Base-by-base conservation (phyloP, 441 rosid species). In the Biscutella laevigata region DNA sequence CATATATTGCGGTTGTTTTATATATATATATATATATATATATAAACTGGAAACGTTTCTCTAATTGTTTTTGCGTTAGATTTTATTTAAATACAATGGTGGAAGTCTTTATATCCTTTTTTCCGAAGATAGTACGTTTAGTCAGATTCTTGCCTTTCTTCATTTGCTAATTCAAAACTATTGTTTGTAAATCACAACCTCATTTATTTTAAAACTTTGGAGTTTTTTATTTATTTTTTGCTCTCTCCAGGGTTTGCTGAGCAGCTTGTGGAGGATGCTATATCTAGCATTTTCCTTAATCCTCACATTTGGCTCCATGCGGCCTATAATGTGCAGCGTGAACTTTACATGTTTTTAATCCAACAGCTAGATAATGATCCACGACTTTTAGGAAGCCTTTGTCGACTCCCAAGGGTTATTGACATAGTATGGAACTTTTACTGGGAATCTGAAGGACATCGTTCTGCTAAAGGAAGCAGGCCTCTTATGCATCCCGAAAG, bases 311-410 rank as follows among this genome's bases (percentile, higher is more conserved):
- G 97, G 97, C 68, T 83, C 43, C 84, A 78, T 74, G 83, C 96
- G 17, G 53, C 51, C 53, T 94, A 88, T 64, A 70, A 75, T 67
- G 99, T 94, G 71, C 99, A 94, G 72, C 91, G 99, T 26, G 97
- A 94, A 62, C 74, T 94, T 54, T 89, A 86, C 76, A 83, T 94
- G 99, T 94, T 94, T 77, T 83, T 94, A 44, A 61, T 84, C 66
- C 94, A 89, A 61, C 95, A 84, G 64, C 83, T 86, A 72, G 97
- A 94, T 68, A 83, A 77, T 64, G 94, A 94, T 69, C 86, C 88
- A 35, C 79, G 86, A 72, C 74, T 89, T 72, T 78, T 83, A 24
- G 80, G 68, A 50, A 84, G 77, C 79, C 80, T 83, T 28, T 89
- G 97, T 68, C 76, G 75, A 49, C 86, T 94, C 48, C 97, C 99